phyloP scores from a whole-genome alignment of 805 yeast species.

The Yarrowia bubula region DNA sequence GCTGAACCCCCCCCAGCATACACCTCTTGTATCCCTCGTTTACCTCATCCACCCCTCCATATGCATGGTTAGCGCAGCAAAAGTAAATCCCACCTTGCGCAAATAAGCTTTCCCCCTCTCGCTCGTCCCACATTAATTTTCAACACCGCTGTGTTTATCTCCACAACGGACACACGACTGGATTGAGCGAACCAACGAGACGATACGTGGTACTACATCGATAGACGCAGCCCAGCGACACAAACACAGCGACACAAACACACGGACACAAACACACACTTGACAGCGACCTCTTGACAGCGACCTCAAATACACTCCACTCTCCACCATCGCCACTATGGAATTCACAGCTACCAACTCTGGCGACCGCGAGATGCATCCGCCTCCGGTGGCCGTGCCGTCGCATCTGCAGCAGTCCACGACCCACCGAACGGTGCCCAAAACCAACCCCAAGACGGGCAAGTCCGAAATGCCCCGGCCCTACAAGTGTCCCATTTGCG shows the following conservation, averaged over 20 bases:
- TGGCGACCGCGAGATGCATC: constrained; percentile 17
- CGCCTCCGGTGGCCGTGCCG: constrained; percentile 25
- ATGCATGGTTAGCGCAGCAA: constrained; percentile 16
- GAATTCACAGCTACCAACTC: constrained; percentile 26
- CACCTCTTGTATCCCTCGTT: not conserved
- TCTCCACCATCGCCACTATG: not conserved
- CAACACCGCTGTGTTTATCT: constrained; percentile 6
- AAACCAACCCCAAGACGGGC: constrained; percentile 27
- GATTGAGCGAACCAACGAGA: too few relatives aligned
- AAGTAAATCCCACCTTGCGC: constrained; percentile 22
- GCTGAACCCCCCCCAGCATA: not conserved
- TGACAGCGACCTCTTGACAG: too few relatives aligned
- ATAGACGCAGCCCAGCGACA: not conserved
- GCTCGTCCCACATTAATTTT: constrained; percentile 27
- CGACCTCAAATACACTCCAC: too few relatives aligned
- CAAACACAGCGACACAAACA: not conserved
- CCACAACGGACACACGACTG: constrained; percentile 12
- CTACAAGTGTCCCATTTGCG: constrained; percentile 79
- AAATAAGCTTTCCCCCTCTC: constrained; percentile 26
- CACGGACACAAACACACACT: not conserved
- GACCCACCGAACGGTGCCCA: constrained; percentile 24
- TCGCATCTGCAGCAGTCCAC: constrained; percentile 26
- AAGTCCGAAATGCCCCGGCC: constrained; percentile 48
- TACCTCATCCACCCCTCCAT: not conserved
- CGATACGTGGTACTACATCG: not conserved